Evolutionary conservation across 2,329 filamentous ascomycete genomes (phyloP).

Genomic region (Claviceps purpurea): DNA sequence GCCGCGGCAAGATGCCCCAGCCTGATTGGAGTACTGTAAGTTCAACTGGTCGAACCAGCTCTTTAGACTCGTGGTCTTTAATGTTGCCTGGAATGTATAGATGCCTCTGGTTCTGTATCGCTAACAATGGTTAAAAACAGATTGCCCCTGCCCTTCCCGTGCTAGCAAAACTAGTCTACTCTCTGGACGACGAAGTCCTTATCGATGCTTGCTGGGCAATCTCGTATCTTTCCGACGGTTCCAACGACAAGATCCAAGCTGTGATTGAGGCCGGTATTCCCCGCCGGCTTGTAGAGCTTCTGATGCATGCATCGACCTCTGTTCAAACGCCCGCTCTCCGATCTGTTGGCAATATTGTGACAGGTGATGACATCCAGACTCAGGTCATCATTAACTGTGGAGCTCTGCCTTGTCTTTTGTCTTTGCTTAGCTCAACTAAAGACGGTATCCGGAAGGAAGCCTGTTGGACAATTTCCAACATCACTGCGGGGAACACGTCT

Average conservation of each 20-base stretch:
- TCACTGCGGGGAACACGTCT: conserved; percentile 92
- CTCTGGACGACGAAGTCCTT: conserved; percentile 91
- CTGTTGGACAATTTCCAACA: conserved; percentile 99
- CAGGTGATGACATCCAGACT: conserved; percentile 94
- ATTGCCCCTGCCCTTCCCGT: conserved; percentile 92
- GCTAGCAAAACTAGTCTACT: conserved; percentile 94
- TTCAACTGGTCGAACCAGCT: background rate
- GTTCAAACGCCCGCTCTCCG: conserved; percentile 95
- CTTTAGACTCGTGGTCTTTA: background rate
- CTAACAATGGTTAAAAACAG: conserved; percentile 28
- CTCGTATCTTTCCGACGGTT: conserved; percentile 92
- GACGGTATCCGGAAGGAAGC: conserved; percentile 98
- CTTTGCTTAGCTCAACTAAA: conserved; percentile 90
- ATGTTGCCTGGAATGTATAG: too few species aligned
- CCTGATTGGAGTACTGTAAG: conserved; percentile 93
- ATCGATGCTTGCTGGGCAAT: conserved; percentile 99
- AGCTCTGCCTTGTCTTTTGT: conserved; percentile 79
- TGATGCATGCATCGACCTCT: conserved; percentile 96
- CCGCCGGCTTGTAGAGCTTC: conserved; percentile 84
- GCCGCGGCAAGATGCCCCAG: conserved; percentile 97
- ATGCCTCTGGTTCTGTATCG: too few species aligned
- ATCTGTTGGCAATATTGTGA: conserved; percentile 97
- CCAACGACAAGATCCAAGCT: conserved; percentile 98
- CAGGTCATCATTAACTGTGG: conserved; percentile 99
- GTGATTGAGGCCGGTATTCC: conserved; percentile 98